A percentile compares a stretch with the other conserved stretches of the same genome.
Evolutionary conservation across 495 filamentous ascomycete genomes (phyloP).

Genomic region (Lentithecium fluviatile): DNA sequence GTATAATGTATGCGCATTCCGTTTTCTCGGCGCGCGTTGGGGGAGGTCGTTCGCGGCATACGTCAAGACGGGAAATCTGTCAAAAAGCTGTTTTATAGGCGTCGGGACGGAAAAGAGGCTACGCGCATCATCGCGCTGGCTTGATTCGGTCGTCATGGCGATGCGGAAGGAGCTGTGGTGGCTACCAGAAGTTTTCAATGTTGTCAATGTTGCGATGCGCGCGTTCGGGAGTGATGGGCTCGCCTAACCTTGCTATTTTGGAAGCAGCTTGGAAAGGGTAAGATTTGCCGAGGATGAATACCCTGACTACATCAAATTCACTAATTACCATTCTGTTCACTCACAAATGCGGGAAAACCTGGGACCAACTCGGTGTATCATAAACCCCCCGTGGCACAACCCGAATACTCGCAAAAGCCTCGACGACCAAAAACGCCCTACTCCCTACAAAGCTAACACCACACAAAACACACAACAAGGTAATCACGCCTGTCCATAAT

Average conservation of each 20-base stretch:
- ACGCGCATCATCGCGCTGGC: not conserved
- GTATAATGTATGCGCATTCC: constrained; percentile 63
- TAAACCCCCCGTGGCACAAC: too few relatives aligned
- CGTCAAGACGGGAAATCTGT: constrained; percentile 72
- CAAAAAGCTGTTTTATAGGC: constrained; percentile 78
- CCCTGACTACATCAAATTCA: too few relatives aligned
- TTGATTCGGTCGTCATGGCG: constrained; percentile 24
- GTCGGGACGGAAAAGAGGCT: constrained; percentile 65
- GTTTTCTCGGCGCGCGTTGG: constrained; percentile 53
- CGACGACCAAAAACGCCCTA: too few relatives aligned
- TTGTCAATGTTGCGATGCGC: not conserved
- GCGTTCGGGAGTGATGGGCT: constrained; percentile 2
- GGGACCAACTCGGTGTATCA: too few relatives aligned
- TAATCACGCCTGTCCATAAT: too few relatives aligned
- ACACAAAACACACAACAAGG: too few relatives aligned
- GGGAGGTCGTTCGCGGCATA: constrained; percentile 81
- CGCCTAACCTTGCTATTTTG: constrained; percentile 23
- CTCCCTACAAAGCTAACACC: too few relatives aligned
- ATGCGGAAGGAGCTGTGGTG: too few relatives aligned
- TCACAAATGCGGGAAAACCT: too few relatives aligned
- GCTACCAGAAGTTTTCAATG: not conserved
- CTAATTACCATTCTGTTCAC: too few relatives aligned
- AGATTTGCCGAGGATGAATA: too few relatives aligned
- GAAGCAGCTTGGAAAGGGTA: not conserved
- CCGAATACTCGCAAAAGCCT: too few relatives aligned